These are phyloP conservation scores for Lablab purpureus DNA, from an alignment of 306 rosid genomes.

Conservation along the genomic window DNA sequence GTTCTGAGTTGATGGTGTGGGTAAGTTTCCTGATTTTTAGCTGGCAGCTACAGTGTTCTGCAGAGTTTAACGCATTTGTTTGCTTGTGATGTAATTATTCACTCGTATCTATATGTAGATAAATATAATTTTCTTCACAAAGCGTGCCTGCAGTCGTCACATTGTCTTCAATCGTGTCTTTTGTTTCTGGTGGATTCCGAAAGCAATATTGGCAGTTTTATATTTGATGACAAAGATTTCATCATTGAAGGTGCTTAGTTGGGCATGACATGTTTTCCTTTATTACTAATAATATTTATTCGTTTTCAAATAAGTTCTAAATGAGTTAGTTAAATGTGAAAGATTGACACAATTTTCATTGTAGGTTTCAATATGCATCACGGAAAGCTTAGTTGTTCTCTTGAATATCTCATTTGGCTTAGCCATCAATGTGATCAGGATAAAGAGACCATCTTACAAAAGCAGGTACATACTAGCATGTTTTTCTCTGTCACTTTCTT, in stretches of 20 bases:
- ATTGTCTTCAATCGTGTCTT: constrained; percentile 55
- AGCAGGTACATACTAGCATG: constrained; percentile 60
- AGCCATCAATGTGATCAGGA: constrained; percentile 70
- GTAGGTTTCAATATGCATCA: constrained; percentile 60
- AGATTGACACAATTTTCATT: constrained; percentile 24
- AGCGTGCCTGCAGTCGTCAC: constrained; percentile 52
- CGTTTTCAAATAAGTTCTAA: constrained; percentile 35
- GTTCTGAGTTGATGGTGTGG: constrained; percentile 84
- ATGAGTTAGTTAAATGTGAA: constrained; percentile 29
- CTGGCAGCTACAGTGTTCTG: constrained; percentile 17
- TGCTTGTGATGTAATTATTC: constrained; percentile 36
- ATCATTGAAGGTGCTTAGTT: constrained; percentile 59
- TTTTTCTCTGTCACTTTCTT: constrained; percentile 37
- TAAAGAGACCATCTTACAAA: constrained; percentile 57
- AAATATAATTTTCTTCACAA: constrained; percentile 64
- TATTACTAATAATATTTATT: constrained; percentile 12
- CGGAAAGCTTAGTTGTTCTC: constrained; percentile 59
- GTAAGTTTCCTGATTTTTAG: constrained; percentile 57
- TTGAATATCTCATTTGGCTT: constrained; percentile 70
- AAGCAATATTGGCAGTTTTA: constrained; percentile 59
- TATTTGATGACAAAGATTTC: constrained; percentile 59
- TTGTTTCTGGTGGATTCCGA: constrained; percentile 88
- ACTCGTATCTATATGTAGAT: constrained; percentile 56
- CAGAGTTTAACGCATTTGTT: constrained; percentile 7
- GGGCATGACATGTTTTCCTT: constrained; percentile 22